phyloP scores from a whole-genome alignment of 208 protist genomes.

The Acanthamoeba royreba region DNA sequence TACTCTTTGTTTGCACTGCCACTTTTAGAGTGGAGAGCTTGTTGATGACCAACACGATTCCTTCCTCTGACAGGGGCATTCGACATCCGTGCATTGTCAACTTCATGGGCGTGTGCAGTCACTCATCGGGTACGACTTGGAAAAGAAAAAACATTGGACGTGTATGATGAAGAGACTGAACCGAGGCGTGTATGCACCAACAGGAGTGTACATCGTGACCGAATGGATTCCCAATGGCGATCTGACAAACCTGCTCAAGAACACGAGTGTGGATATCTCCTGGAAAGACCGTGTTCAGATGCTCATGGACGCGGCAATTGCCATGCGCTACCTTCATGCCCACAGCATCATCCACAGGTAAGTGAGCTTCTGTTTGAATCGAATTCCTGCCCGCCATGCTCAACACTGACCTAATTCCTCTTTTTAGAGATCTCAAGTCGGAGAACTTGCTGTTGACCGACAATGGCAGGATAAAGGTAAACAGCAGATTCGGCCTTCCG shows the following conservation, averaged over 20 bases:
- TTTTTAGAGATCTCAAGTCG: background rate
- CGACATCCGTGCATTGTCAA: background rate
- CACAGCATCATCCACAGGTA: constrained; percentile 36
- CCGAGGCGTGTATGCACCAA: too few species aligned
- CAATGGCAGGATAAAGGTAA: background rate
- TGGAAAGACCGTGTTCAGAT: background rate
- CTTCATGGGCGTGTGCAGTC: background rate
- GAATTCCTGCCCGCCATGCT: background rate
- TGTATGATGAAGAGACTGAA: too few species aligned
- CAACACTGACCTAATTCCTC: background rate
- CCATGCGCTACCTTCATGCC: constrained; percentile 20
- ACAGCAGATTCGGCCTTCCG: too few species aligned
- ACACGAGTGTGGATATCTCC: background rate
- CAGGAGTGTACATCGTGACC: constrained; percentile 30
- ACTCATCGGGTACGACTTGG: constrained; percentile 10
- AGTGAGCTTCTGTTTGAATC: background rate
- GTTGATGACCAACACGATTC: background rate
- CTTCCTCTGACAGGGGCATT: background rate
- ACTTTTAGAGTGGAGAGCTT: background rate
- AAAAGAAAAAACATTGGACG: too few species aligned
- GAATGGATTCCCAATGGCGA: constrained; percentile 27
- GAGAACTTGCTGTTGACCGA: constrained; percentile 18
- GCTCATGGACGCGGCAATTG: background rate
- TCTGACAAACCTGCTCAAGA: background rate
- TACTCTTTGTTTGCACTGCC: background rate